phyloP scores from a whole-genome alignment of 345 rosid genomes.

The Acer negundo region DNA sequence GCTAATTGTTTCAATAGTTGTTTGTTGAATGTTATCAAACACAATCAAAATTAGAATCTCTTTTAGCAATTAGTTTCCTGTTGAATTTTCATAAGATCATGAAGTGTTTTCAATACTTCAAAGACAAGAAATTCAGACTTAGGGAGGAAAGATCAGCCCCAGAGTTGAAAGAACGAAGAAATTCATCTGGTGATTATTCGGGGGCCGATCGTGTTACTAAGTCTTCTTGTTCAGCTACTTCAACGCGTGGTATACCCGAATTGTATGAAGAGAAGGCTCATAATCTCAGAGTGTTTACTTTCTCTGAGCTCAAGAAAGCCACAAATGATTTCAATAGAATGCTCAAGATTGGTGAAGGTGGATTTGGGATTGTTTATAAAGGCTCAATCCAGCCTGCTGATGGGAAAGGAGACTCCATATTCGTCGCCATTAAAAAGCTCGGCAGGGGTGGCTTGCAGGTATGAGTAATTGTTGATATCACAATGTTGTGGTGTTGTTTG shows the following conservation, averaged over 20 bases:
- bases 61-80: background rate
- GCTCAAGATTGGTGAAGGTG: slow-evolving; percentile 89
- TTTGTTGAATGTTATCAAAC: too few relatives aligned
- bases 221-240: slow-evolving; percentile 52
- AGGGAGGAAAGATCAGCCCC: slow-evolving; percentile 55
- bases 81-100: slow-evolving; percentile 22
- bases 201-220: slow-evolving; percentile 30
- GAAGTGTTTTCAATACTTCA: slow-evolving; percentile 61
- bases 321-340: slow-evolving; percentile 61
- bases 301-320: slow-evolving; percentile 70
- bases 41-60: background rate
- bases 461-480: background rate
- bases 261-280: slow-evolving; percentile 66
- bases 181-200: slow-evolving; percentile 21
- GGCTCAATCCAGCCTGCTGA: slow-evolving; percentile 52
- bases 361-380: slow-evolving; percentile 77
- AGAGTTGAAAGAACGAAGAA: slow-evolving; percentile 33
- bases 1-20: background rate
- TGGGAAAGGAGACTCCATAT: slow-evolving; percentile 47
- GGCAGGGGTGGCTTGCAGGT: slow-evolving; percentile 79
- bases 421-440: slow-evolving; percentile 83
- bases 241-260: slow-evolving; percentile 64
- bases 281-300: slow-evolving; percentile 64
- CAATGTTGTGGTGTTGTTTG: background rate
- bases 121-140: slow-evolving; percentile 38